Base-by-base conservation (phyloP, 1,139 yeast genomes). In the Pichia norvegensis region DNA sequence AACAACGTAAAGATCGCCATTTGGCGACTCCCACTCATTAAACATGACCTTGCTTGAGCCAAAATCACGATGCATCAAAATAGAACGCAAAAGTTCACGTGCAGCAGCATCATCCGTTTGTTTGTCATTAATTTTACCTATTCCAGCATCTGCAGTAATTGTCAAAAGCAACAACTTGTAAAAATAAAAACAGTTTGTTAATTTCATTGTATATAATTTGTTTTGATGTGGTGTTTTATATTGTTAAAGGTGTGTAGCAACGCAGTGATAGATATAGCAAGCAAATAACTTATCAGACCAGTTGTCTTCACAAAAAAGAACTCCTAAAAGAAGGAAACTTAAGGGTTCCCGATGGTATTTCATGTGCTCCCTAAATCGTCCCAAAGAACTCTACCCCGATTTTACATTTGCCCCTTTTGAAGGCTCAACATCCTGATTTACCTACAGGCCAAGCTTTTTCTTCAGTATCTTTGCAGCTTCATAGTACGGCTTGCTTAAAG, bases 381-480 rank as follows among this genome's bases (percentile, higher is more conserved):
- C 6, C 11, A 7, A n/a, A 33, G 6, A 33, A 13, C 33, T n/a
- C 33, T 14, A n/a, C 11, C 33, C 6, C 5, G 16, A n/a, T 5
- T 13, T 17, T 20, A 33, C 17, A 13, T 9, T 19, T 35, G 37
- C 37, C 37, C 23, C 20, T 20, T 35, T 20, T 20, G 9, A 14
- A 20, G 37, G 16, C 23, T 35, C 23, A 19, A 3, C 16, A 35
- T 6, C 6, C 9, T 14, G 10, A 10, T 19, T 16, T 20, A 23
- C 9, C 14, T 16, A 36, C 27, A 19, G 16, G 20, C 40, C 40
- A n/a, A 61, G 42, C 36, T 52, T 54, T n/a, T 38, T n/a, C 31
- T 48, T 51, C 19, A 67, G 55, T n/a, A 52, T 60, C 31, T 53
- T 42, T 0, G 83, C 83, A n/a, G 78, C 67, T 0, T 67, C 66